Conservation (phyloP, 1,284 basidiomycete species). For the Cerrena zonata region DNA sequence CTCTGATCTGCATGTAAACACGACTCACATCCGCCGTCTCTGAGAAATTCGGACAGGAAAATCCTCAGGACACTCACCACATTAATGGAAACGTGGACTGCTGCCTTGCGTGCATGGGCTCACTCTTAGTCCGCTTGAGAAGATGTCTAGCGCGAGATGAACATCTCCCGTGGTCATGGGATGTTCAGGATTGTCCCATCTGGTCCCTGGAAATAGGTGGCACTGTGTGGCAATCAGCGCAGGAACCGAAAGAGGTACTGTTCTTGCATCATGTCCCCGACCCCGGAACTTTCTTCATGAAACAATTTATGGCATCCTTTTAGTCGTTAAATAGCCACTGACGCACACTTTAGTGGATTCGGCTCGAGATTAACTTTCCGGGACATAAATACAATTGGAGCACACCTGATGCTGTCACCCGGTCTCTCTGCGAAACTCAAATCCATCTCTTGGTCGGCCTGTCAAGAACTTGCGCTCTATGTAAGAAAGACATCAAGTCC, state of each 20-base stretch:
- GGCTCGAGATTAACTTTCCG: too few species aligned
- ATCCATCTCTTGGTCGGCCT: too few species aligned
- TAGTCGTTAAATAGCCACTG: too few species aligned
- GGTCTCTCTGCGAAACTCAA: too few species aligned
- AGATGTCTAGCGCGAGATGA: not conserved
- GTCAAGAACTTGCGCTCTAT: too few species aligned
- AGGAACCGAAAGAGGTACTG: not conserved
- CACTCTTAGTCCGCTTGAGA: not conserved
- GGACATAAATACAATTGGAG: too few species aligned
- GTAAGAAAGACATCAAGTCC: too few species aligned
- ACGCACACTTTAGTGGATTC: too few species aligned
- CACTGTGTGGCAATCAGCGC: constrained; percentile 1
- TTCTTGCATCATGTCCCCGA: not conserved
- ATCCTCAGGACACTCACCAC: too few species aligned
- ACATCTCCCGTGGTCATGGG: constrained; percentile 1
- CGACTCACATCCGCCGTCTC: not conserved
- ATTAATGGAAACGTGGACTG: not conserved
- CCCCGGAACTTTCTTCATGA: not conserved
- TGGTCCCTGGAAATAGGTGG: too few species aligned
- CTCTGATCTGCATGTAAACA: not conserved
- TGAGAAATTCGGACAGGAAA: not conserved
- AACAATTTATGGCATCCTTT: too few species aligned
- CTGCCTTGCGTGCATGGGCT: not conserved
- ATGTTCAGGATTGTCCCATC: not conserved
- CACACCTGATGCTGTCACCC: too few species aligned